Conservation (phyloP, 202 grass and related monocot genomes). For the Hordeum pubiflorum region DNA sequence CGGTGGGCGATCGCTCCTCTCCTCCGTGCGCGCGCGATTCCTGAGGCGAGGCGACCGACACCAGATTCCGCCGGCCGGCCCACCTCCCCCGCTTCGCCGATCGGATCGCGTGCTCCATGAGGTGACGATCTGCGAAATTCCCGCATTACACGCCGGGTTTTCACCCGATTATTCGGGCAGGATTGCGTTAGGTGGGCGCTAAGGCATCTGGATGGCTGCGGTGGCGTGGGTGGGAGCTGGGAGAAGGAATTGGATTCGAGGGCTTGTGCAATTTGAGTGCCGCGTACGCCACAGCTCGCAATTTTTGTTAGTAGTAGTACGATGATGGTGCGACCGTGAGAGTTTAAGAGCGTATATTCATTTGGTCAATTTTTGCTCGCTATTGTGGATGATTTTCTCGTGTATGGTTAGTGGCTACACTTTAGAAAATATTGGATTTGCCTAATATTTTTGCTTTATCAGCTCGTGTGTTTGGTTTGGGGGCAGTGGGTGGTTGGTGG, state of each 20-base stretch:
- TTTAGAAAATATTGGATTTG: slow-evolving; percentile 12
- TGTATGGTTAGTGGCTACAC: slow-evolving; percentile 1
- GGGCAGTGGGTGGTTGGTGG: slow-evolving; percentile 5
- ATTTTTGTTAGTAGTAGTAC: slow-evolving; percentile 20
- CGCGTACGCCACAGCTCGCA: neutral
- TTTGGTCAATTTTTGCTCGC: slow-evolving; percentile 14
- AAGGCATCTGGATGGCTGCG: slow-evolving; percentile 7
- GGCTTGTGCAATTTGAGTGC: slow-evolving; percentile 30
- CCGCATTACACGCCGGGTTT: neutral
- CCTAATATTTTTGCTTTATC: slow-evolving; percentile 18
- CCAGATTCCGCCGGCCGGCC: neutral
- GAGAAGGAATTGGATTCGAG: slow-evolving; percentile 32
- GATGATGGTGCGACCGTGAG: neutral
- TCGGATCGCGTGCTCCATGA: slow-evolving; percentile 41
- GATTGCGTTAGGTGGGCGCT: slow-evolving; percentile 20
- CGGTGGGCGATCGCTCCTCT: slow-evolving; percentile 49
- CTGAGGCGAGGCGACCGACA: slow-evolving; percentile 14
- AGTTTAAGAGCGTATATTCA: neutral
- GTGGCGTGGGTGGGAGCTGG: neutral
- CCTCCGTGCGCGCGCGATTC: slow-evolving; percentile 34
- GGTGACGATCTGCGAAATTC: slow-evolving; percentile 37
- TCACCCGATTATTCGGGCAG: neutral
- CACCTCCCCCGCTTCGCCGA: slow-evolving; percentile 31
- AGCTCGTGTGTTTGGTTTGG: slow-evolving; percentile 19
- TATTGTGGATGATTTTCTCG: neutral